Conservation (phyloP, 1,284 basidiomycete genomes). For the Moesziomyces aphidis region DNA sequence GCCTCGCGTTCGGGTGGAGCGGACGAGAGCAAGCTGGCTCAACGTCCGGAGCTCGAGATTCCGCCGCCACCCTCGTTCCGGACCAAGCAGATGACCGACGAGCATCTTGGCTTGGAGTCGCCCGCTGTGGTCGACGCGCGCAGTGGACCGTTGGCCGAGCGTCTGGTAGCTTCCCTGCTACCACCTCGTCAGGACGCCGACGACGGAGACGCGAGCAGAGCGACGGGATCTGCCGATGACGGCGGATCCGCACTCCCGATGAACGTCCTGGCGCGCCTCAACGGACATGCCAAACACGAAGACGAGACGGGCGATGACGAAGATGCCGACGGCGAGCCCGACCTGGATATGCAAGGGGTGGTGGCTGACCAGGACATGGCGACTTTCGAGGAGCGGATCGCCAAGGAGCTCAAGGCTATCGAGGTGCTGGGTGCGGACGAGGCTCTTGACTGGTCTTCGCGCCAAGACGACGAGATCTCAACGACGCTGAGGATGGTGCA, state of each 20-base stretch:
- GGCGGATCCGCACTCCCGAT: conserved; percentile 14
- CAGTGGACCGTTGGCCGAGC: conserved; percentile 58
- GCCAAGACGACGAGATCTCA: conserved; percentile 86
- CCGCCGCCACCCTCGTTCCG: conserved; percentile 48
- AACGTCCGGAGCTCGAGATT: conserved; percentile 36
- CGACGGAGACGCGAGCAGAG: conserved; percentile 5
- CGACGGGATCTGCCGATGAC: conserved; percentile 1
- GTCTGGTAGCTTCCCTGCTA: conserved; percentile 53
- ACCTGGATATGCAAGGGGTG: conserved; percentile 25
- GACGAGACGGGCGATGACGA: conserved; percentile 41
- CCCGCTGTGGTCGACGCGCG: conserved; percentile 53
- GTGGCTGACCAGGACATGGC: conserved; percentile 69
- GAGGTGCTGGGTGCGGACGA: conserved; percentile 71
- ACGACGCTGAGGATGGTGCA: conserved; percentile 89
- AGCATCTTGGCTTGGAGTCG: conserved; percentile 52
- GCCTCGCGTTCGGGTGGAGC: conserved; percentile 14
- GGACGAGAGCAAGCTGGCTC: conserved; percentile 12
- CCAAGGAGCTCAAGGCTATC: conserved; percentile 71
- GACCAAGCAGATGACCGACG: conserved; percentile 50
- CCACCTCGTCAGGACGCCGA: conserved; percentile 27
- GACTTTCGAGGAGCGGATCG: conserved; percentile 72
- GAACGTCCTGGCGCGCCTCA: conserved; percentile 17
- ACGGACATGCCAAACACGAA: conserved; percentile 25
- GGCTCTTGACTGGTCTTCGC: conserved; percentile 63
- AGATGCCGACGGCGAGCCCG: conserved; percentile 46